phyloP scores from a whole-genome alignment of 805 yeast genomes.

The Yarrowia sp. region DNA sequence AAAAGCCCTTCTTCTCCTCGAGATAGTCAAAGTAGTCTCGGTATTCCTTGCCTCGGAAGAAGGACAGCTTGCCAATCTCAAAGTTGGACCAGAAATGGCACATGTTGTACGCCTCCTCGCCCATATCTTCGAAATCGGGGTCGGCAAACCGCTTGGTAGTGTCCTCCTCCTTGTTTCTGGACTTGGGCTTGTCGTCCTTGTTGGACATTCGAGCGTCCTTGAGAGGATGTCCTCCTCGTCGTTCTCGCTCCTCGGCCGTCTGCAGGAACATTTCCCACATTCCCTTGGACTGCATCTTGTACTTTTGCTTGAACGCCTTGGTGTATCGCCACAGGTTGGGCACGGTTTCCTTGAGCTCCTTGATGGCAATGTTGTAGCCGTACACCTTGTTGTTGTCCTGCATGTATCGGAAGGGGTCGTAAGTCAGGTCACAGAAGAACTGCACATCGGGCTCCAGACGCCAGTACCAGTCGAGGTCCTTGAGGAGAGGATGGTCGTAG shows the following conservation, averaged over 20 bases:
- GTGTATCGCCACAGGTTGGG: slow-evolving; percentile 80
- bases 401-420: slow-evolving; percentile 90
- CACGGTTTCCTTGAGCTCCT: slow-evolving; percentile 76
- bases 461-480: slow-evolving; percentile 87
- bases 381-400: slow-evolving; percentile 63
- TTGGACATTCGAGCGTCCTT: slow-evolving; percentile 61
- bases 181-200: slow-evolving; percentile 39
- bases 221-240: slow-evolving; percentile 48
- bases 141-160: slow-evolving; percentile 11
- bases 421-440: slow-evolving; percentile 84
- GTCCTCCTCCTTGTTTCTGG: background rate
- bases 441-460: slow-evolving; percentile 91
- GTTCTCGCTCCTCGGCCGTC: slow-evolving; percentile 37
- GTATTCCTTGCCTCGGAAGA: slow-evolving; percentile 67
- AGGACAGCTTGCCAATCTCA: slow-evolving; percentile 80
- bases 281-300: slow-evolving; percentile 51
- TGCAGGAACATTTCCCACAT: slow-evolving; percentile 67
- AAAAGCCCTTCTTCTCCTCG: slow-evolving; percentile 78
- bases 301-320: slow-evolving; percentile 53
- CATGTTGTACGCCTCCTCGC: slow-evolving; percentile 50
- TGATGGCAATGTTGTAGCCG: slow-evolving; percentile 78
- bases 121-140: slow-evolving; percentile 39
- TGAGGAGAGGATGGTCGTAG: slow-evolving; percentile 72
- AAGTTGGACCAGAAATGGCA: slow-evolving; percentile 94
- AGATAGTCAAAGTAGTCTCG: slow-evolving; percentile 63